A percentile compares a stretch with the other conserved stretches of the same genome.
phyloP scores from a whole-genome alignment of 169 alveolate species.

The Eimeria falciformis region DNA sequence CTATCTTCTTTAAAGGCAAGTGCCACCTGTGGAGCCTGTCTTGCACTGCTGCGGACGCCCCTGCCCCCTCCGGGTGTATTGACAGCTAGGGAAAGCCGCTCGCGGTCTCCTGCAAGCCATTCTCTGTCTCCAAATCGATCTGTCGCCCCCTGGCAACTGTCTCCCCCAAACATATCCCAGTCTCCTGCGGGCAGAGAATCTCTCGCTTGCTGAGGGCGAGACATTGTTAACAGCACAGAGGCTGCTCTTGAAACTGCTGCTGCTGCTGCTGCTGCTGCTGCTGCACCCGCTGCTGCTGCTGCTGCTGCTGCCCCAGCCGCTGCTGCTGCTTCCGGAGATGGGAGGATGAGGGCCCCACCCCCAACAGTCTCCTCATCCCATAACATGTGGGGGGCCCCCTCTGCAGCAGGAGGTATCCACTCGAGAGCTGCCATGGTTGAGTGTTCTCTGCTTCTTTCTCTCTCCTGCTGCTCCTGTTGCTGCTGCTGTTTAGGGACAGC shows the following conservation, averaged over 20 bases:
- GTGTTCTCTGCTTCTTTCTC: neutral
- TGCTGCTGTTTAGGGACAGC: neutral
- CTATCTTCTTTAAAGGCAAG: neutral
- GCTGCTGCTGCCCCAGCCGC: conserved; percentile 1
- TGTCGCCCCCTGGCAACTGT: neutral
- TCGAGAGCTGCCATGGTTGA: neutral
- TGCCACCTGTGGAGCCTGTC: neutral
- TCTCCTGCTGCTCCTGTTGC: neutral
- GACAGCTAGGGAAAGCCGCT: neutral
- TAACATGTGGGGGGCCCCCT: neutral
- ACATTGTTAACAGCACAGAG: neutral
- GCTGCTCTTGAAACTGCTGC: neutral
- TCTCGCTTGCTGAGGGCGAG: neutral
- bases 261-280: neutral
- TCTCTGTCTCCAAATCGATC: neutral
- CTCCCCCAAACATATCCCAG: neutral
- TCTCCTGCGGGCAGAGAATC: neutral
- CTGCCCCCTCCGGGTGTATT: neutral
- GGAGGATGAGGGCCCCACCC: neutral
- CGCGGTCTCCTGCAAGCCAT: neutral
- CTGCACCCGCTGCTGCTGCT: neutral
- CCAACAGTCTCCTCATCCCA: neutral
- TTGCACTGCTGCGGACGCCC: neutral
- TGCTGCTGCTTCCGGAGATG: neutral
- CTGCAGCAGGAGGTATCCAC: neutral